A percentile compares a stretch with the other conserved stretches of the same genome.
These are phyloP conservation scores for Teratosphaeria pseudoeucalypti DNA, from an alignment of 2,329 filamentous ascomycete genomes.

Conservation along the genomic window DNA sequence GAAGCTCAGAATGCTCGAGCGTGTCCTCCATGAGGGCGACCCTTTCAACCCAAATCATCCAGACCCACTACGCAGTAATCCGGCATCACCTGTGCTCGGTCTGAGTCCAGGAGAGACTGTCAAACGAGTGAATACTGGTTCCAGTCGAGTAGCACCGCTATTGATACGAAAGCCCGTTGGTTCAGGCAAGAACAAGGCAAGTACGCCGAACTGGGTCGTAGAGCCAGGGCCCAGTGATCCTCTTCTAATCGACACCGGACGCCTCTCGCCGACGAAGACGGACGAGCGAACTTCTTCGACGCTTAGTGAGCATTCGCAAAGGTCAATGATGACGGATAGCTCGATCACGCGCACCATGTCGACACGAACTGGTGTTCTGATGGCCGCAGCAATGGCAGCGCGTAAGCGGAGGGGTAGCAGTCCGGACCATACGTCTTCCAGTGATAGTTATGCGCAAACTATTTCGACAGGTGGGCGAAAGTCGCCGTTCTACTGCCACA, in stretches of 20 bases:
- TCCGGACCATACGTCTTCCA: slow-evolving; percentile 4
- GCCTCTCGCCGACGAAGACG: slow-evolving; percentile 39
- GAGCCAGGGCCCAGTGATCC: slow-evolving; percentile 10
- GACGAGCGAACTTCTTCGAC: slow-evolving; percentile 48
- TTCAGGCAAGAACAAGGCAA: slow-evolving; percentile 6
- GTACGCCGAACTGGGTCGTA: slow-evolving; percentile 20
- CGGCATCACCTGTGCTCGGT: slow-evolving; percentile 19
- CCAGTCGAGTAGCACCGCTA: slow-evolving; percentile 6
- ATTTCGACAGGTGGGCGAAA: slow-evolving; percentile 28
- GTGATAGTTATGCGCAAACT: slow-evolving; percentile 18
- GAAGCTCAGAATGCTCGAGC: slow-evolving; percentile 13
- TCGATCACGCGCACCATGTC: slow-evolving; percentile 37
- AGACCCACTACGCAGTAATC: slow-evolving; percentile 27
- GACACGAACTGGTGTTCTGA: slow-evolving; percentile 32
- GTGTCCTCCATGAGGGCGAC: slow-evolving; percentile 18
- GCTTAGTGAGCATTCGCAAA: slow-evolving; percentile 42
- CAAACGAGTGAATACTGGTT: slow-evolving; percentile 16
- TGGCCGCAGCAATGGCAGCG: slow-evolving; percentile 21
- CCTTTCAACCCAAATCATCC: slow-evolving; percentile 31
- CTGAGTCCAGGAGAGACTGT: slow-evolving; percentile 11
- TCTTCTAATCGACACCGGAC: slow-evolving; percentile 19
- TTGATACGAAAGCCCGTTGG: background rate
- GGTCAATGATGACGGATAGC: slow-evolving; percentile 32
- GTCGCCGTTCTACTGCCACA: slow-evolving; percentile 18
- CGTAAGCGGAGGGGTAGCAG: slow-evolving; percentile 3